Evolutionary conservation across 495 filamentous ascomycete species (phyloP).

Genomic region (Bacidia rubella): DNA sequence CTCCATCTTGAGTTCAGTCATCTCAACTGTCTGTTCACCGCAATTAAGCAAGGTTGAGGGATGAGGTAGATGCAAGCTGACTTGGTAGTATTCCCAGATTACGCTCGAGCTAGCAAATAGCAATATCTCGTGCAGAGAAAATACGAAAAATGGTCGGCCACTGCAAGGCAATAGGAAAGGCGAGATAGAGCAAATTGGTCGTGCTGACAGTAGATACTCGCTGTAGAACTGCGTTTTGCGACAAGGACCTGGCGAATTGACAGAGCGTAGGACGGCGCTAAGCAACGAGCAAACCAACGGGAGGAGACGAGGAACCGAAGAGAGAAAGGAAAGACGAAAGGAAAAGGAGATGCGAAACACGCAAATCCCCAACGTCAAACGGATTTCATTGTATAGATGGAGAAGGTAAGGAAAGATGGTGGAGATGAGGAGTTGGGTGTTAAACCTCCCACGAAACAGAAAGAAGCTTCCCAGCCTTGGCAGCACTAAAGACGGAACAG

Average conservation of each 20-base stretch:
- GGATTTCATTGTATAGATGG: constrained; percentile 1
- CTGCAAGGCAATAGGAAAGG: not conserved
- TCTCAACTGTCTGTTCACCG: not conserved
- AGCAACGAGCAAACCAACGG: constrained; percentile 7
- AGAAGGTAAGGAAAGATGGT: constrained; percentile 14
- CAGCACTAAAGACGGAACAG: no score
- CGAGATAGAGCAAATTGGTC: not conserved
- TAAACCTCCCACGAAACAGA: not conserved
- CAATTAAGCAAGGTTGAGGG: not conserved
- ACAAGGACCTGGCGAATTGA: constrained; percentile 24
- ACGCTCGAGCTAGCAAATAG: not conserved
- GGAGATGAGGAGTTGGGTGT: not conserved
- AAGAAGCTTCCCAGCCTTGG: no score
- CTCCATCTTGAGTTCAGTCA: constrained; percentile 14
- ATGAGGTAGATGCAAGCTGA: not conserved
- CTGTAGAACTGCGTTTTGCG: constrained; percentile 4
- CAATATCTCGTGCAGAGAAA: not conserved
- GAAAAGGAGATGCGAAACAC: constrained; percentile 17
- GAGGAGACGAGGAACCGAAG: constrained; percentile 17
- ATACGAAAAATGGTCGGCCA: not conserved
- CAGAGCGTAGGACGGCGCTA: constrained; percentile 20
- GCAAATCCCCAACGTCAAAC: constrained; percentile 9
- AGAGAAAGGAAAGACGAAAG: constrained; percentile 18
- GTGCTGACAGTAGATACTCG: not conserved
- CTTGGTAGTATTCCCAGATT: not conserved